Conservation (phyloP, 2,329 filamentous ascomycete species). For the Xylaria sp. region DNA sequence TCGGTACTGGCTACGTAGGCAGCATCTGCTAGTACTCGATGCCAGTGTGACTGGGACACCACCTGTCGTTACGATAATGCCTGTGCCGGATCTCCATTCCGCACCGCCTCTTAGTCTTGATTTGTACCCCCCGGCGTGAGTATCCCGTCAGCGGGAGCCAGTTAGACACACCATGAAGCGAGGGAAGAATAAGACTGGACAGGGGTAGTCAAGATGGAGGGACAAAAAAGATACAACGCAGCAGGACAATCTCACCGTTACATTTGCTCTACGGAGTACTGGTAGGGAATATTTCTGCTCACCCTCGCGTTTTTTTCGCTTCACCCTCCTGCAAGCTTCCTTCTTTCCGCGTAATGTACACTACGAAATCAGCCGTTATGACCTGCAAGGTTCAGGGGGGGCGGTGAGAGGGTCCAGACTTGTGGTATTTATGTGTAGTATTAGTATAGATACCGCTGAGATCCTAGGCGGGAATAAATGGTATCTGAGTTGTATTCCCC, state of each 20-base stretch:
- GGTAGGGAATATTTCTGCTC: constrained; percentile 10
- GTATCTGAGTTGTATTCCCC: background rate
- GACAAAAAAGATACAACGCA: constrained; percentile 39
- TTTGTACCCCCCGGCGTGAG: constrained; percentile 22
- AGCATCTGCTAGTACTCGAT: constrained; percentile 10
- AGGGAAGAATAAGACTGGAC: constrained; percentile 27
- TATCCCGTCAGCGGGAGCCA: constrained; percentile 20
- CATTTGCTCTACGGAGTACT: constrained; percentile 32
- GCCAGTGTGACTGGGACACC: constrained; percentile 26
- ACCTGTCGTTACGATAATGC: constrained; percentile 24
- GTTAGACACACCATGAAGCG: constrained; percentile 29
- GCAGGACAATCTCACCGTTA: constrained; percentile 36
- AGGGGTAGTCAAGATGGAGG: constrained; percentile 23
- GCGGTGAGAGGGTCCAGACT: constrained; percentile 25
- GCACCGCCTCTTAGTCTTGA: constrained; percentile 8
- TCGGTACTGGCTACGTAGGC: constrained; percentile 17
- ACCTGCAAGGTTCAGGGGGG: constrained; percentile 40
- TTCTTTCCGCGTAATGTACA: constrained; percentile 14
- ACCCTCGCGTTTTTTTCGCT: constrained; percentile 14
- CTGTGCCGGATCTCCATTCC: constrained; percentile 27
- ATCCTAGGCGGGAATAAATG: constrained; percentile 15
- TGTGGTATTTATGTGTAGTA: constrained; percentile 1
- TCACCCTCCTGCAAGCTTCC: constrained; percentile 17
- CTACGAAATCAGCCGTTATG: constrained; percentile 24
- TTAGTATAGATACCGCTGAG: background rate